These are phyloP conservation scores for Podospora fimiseda DNA, from an alignment of 495 filamentous ascomycete genomes.

Conservation along the genomic window DNA sequence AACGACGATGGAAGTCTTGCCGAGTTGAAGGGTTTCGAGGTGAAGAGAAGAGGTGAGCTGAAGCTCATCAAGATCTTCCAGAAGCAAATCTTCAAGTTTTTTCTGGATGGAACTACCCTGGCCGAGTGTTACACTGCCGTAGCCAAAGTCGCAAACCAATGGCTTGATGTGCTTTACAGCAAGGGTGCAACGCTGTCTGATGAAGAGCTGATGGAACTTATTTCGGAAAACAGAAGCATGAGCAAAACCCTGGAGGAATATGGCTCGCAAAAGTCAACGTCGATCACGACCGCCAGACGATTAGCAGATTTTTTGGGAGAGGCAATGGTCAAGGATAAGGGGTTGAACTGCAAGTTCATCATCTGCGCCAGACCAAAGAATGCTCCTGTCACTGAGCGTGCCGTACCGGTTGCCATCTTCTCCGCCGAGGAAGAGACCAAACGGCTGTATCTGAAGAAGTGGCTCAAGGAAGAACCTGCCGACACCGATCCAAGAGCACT, in stretches of 20 bases:
- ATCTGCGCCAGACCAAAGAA: slow-evolving; percentile 81
- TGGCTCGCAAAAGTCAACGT: slow-evolving; percentile 89
- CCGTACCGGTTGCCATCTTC: slow-evolving; percentile 94
- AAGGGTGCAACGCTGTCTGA: slow-evolving; percentile 84
- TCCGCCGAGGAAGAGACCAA: slow-evolving; percentile 85
- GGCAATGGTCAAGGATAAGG: slow-evolving; percentile 99
- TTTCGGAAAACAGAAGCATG: slow-evolving; percentile 98
- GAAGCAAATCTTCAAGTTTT: slow-evolving; percentile 98
- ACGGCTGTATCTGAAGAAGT: slow-evolving; percentile 84
- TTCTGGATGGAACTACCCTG: slow-evolving; percentile 82
- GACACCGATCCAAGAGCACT: slow-evolving; percentile 86
- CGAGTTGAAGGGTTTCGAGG: slow-evolving; percentile 97
- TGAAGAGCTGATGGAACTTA: slow-evolving; percentile 95
- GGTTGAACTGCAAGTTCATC: slow-evolving; percentile 98
- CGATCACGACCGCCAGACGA: slow-evolving; percentile 95
- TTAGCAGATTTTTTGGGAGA: slow-evolving; percentile 94
- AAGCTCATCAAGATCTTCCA: slow-evolving; percentile 99
- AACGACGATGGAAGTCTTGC: slow-evolving; percentile 94
- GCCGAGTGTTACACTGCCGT: slow-evolving; percentile 86
- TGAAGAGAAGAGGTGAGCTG: slow-evolving; percentile 95
- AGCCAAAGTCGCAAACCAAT: slow-evolving; percentile 90
- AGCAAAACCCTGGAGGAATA: slow-evolving; percentile 94
- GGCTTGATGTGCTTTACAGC: slow-evolving; percentile 88
- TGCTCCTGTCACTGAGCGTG: slow-evolving; percentile 90
- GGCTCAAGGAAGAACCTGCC: slow-evolving; percentile 87